Conservation (phyloP, 768 basidiomycete species). For the Phallus indusiatus region DNA sequence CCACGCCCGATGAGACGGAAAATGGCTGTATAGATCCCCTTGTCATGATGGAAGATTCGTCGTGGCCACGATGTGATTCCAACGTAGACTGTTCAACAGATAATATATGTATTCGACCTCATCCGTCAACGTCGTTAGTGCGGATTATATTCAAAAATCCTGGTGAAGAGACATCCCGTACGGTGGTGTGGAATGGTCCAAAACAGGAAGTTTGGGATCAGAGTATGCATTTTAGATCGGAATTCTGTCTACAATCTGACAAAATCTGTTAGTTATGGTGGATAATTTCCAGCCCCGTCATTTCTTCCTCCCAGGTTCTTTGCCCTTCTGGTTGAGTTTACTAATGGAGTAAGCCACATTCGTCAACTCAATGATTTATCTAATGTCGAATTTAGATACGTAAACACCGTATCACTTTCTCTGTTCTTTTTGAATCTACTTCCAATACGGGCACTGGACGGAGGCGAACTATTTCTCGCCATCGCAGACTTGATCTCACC, state of each 20-base stretch:
- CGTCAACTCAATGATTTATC: not conserved
- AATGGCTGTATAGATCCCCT: conserved; percentile 52
- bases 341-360: conserved; percentile 45
- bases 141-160: conserved; percentile 37
- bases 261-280: conserved; percentile 37
- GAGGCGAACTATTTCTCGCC: conserved; percentile 43
- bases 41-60: conserved; percentile 33
- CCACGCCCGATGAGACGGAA: conserved; percentile 18
- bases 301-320: conserved; percentile 15
- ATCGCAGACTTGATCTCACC: conserved; percentile 15
- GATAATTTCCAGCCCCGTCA: conserved; percentile 36
- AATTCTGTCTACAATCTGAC: conserved; percentile 2
- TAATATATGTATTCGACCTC: conserved; percentile 46
- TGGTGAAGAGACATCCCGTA: conserved; percentile 20
- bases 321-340: conserved; percentile 28
- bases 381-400: conserved; percentile 36
- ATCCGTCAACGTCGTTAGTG: conserved; percentile 40
- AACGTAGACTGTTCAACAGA: conserved; percentile 12
- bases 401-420: conserved; percentile 59
- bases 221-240: conserved; percentile 31
- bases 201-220: conserved; percentile 53
- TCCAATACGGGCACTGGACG: conserved; percentile 65
- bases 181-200: conserved; percentile 71
- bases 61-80: conserved; percentile 30
- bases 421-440: conserved; percentile 77